A percentile compares a stretch with the other conserved stretches of the same genome.
Conservation (phyloP, 352 stramenopile genomes). For the Phytophthora colocasiae region DNA sequence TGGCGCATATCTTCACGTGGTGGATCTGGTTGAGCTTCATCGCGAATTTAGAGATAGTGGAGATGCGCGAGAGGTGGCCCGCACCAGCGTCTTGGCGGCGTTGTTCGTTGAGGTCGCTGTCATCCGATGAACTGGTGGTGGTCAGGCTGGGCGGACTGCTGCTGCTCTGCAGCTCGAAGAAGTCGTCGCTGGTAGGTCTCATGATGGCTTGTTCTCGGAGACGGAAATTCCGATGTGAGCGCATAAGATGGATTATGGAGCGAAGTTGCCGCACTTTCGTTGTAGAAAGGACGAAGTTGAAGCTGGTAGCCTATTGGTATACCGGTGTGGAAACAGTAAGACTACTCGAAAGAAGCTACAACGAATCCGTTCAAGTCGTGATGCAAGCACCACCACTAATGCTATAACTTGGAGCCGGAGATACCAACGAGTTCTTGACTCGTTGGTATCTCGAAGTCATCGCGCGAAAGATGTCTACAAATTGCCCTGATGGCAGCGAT, state of each 20-base stretch:
- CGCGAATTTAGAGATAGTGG: constrained; percentile 54
- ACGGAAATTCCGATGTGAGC: constrained; percentile 26
- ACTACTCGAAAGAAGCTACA: neutral
- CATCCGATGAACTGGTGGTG: constrained; percentile 23
- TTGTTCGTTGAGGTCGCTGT: constrained; percentile 8
- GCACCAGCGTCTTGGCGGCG: constrained; percentile 1
- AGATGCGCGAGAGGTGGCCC: constrained; percentile 47
- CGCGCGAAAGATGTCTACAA: constrained; percentile 2
- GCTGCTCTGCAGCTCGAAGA: constrained; percentile 22
- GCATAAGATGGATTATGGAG: too few species aligned
- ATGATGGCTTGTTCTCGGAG: constrained; percentile 5
- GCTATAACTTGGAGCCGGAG: neutral
- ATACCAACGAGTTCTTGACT: neutral
- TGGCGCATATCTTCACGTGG: constrained; percentile 46
- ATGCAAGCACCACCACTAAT: neutral
- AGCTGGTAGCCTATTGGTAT: constrained; percentile 25
- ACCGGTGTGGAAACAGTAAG: constrained; percentile 7
- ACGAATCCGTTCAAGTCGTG: too few species aligned
- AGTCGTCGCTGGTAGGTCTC: constrained; percentile 7
- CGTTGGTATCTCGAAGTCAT: neutral
- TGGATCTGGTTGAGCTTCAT: constrained; percentile 70
- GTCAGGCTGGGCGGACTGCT: constrained; percentile 21
- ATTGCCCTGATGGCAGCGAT: constrained; percentile 17
- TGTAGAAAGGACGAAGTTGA: constrained; percentile 26
- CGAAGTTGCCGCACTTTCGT: neutral